Percentiles rank a stretch among this genome's conserved stretches.
These are phyloP conservation scores for Sclerotinia subarctica DNA, from an alignment of 2,329 filamentous ascomycete species.

Conservation along the genomic window DNA sequence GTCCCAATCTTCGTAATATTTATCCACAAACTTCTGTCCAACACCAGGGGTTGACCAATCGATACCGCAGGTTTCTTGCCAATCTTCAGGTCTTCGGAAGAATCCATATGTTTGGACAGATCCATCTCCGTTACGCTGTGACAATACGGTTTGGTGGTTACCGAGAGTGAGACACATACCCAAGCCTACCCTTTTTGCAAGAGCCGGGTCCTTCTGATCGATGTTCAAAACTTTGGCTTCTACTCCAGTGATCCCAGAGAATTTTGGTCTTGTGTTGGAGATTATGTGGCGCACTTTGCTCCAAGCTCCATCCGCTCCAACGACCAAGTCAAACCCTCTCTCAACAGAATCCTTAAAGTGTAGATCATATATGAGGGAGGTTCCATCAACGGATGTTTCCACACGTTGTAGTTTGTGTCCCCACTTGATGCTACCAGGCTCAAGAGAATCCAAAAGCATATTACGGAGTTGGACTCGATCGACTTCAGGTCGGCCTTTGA, in stretches of 20 bases:
- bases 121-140: constrained; percentile 13
- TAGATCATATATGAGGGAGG: constrained; percentile 12
- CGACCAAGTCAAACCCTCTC: constrained; percentile 39
- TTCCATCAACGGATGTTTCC: constrained; percentile 32
- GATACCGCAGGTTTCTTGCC: constrained; percentile 16
- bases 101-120: constrained; percentile 18
- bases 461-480: constrained; percentile 32
- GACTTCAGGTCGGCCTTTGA: constrained; percentile 30
- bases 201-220: constrained; percentile 22
- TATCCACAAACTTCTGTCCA: constrained; percentile 14
- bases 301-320: constrained; percentile 44
- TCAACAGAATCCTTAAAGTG: constrained; percentile 21
- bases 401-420: constrained; percentile 23
- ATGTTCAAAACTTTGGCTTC: constrained; percentile 21
- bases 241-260: constrained; percentile 23
- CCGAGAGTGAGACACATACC: constrained; percentile 16
- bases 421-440: constrained; percentile 33
- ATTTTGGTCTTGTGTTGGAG: constrained; percentile 23
- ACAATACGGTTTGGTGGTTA: constrained; percentile 11
- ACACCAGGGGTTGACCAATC: constrained; percentile 6
- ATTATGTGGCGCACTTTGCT: constrained; percentile 39
- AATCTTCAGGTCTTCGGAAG: constrained; percentile 10
- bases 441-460: constrained; percentile 31
- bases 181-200: constrained; percentile 17
- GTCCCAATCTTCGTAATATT: constrained; percentile 13